phyloP scores from a whole-genome alignment of 495 filamentous ascomycete species.

The Beverwykella pulmonaria region DNA sequence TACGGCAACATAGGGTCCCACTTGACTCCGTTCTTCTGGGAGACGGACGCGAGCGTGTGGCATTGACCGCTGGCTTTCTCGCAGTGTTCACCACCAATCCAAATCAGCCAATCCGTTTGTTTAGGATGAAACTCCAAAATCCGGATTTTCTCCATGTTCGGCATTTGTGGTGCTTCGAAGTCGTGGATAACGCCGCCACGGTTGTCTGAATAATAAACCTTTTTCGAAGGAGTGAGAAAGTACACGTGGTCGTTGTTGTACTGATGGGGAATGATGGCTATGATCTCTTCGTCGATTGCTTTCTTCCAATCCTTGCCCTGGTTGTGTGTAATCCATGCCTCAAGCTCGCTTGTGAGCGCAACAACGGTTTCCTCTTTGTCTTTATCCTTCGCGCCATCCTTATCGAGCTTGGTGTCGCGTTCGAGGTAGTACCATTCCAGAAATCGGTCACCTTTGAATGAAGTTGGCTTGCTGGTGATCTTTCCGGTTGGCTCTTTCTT shows the following conservation, averaged over 20 bases:
- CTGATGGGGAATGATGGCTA: slow-evolving; percentile 69
- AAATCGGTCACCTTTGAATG: slow-evolving; percentile 61
- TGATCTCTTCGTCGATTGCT: slow-evolving; percentile 61
- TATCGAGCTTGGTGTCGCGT: slow-evolving; percentile 63
- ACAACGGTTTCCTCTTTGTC: slow-evolving; percentile 77
- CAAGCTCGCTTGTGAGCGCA: slow-evolving; percentile 65
- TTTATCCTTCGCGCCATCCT: slow-evolving; percentile 64
- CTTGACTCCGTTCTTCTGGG: slow-evolving; percentile 70
- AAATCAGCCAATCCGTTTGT: slow-evolving; percentile 83
- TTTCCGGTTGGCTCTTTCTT: slow-evolving; percentile 60
- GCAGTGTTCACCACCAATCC: slow-evolving; percentile 73
- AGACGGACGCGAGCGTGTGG: slow-evolving; percentile 69
- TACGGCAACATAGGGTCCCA: slow-evolving; percentile 72
- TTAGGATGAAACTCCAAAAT: slow-evolving; percentile 78
- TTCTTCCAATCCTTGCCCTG: slow-evolving; percentile 84
- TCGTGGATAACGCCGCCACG: slow-evolving; percentile 66
- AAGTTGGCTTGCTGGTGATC: slow-evolving; percentile 57
- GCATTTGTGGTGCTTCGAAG: slow-evolving; percentile 64
- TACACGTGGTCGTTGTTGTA: slow-evolving; percentile 82
- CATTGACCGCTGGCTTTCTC: slow-evolving; percentile 54
- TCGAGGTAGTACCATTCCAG: slow-evolving; percentile 80
- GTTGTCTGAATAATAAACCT: slow-evolving; percentile 77
- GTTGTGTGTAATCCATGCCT: slow-evolving; percentile 73
- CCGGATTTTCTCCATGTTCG: slow-evolving; percentile 51
- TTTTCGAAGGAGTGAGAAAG: slow-evolving; percentile 70